Evolutionary conservation across 768 basidiomycete species (phyloP), one percentile per base, ranked within the genome.

Genomic region (Coprinopsis strossmayeri): DNA sequence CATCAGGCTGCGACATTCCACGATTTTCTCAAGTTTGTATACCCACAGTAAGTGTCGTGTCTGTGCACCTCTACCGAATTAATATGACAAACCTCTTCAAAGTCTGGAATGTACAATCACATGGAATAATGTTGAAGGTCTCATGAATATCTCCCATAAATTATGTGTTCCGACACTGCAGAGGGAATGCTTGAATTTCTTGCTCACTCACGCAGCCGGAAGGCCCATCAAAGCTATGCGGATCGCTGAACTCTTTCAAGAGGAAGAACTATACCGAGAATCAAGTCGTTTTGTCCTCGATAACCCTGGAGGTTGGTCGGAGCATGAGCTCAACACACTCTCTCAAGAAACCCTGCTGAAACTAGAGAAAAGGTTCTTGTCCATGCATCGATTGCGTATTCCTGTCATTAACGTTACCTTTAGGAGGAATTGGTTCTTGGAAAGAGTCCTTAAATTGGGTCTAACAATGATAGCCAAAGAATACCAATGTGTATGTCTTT

Each of bases 51-150:
- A 59, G 85, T 12, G 23, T 15, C 46, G 28, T 11, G 46, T 28
- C 7, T n/a, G n/a, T n/a, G n/a, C n/a, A n/a, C n/a, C n/a, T n/a
- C 39, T 46, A 1, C 11, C 49, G 46, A 12, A 56, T 44, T 27
- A 26, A 15, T 20, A 15, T 5, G 12, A 5, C 23, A 25, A 9
- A 20, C 43, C 32, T 10, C 1, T 34, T 20, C 37, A 24, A 57
- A 89, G 87, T 54, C 72, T 94, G 47, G 87, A 92, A 54, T 95
- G 92, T 67, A 89, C 89, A 7, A 92, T 95, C 46, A 87, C 90
- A 0, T 97, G 93, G 91, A 88, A 90, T 57, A 96, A 96, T 62
- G 94, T 91, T 23, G 91, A 91, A 57, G 84, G 85, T 34, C 76
- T 91, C 34, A 87, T 93, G 81, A 90, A 93, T 59, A 85, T 95